Conservation (phyloP, 106 monocot genomes). For the Platanthera zijinensis region DNA sequence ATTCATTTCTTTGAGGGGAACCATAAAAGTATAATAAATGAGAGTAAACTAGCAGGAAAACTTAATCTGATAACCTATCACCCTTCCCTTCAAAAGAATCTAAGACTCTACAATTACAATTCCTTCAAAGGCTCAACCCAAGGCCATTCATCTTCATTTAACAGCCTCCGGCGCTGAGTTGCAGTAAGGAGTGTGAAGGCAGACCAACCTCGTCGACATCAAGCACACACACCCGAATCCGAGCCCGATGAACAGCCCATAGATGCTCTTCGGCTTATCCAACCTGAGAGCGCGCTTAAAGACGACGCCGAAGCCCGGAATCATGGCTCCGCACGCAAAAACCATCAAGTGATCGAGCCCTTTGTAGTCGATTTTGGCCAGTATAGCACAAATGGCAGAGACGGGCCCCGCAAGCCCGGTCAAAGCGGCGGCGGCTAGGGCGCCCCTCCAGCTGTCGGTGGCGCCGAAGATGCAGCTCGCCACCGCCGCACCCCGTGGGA, state of each 20-base stretch:
- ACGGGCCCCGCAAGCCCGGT: constrained; percentile 76
- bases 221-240: constrained; percentile 69
- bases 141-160: constrained; percentile 19
- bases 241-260: constrained; percentile 66
- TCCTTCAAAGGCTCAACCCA: neutral
- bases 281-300: constrained; percentile 50
- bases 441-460: constrained; percentile 83
- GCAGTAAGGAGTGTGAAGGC: constrained; percentile 93
- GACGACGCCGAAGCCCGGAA: constrained; percentile 63
- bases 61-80: neutral
- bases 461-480: constrained; percentile 90
- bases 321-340: constrained; percentile 66
- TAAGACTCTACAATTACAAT: neutral
- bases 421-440: constrained; percentile 68
- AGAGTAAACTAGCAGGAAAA: neutral
- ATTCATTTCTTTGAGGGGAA: neutral
- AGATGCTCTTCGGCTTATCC: constrained; percentile 47
- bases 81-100: neutral
- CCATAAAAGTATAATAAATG: neutral
- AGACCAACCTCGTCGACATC: constrained; percentile 84
- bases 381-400: constrained; percentile 80
- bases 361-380: constrained; percentile 75
- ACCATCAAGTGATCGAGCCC: constrained; percentile 95
- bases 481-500: constrained; percentile 91
- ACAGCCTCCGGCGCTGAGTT: constrained; percentile 99